Evolutionary conservation across 805 yeast genomes (phyloP), one percentile per base, ranked within the genome.

Genomic region (Sugiyamaella qingdaonensis): DNA sequence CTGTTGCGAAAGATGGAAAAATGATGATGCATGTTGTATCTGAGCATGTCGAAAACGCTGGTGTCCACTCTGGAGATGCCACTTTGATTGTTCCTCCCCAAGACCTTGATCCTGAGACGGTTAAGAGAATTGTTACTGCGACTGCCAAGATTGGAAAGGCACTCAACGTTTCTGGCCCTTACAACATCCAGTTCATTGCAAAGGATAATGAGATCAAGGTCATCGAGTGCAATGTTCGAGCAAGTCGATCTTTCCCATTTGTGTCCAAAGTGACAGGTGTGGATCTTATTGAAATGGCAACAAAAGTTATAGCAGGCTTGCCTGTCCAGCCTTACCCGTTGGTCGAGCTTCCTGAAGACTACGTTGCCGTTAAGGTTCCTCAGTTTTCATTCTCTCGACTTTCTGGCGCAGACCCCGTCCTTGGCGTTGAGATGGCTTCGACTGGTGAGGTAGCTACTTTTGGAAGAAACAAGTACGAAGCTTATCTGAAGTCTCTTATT

Each of bases 11-110:
- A 69, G 88, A 92, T 66, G 99, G 99, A 72, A 82, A 90, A 71
- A 78, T 92, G 74, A 80, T 94, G 63, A 88, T 92, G 90, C 98
- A 92, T 70, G 98, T 90, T 68, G 97, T 92, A 54, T 89, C 97
- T 52, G 98, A 94, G 74, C 99, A 92, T 70, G 97, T 94, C 61
- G 99, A 92, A 76, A 92, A 92, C 68, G 99, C 99, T 27, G 99
- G 99, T 81, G 97, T 92, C 43, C 99, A 92, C 73, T 92, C 98
- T 49, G 99, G 99, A 78, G 99, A 92, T 73, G 99, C 99, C 57
- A 94, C 98, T 46, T 76, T 92, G 66, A 87, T 92, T 70, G 95
- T 92, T 54, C 99, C 99, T 52, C 97, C 97, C 49, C 97, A 92
- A 75, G 95, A 88, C 68, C 79, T 94, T 64, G 92, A 86, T 60